phyloP scores from a whole-genome alignment of 352 stramenopile species.

The Globisporangium viniferum region DNA sequence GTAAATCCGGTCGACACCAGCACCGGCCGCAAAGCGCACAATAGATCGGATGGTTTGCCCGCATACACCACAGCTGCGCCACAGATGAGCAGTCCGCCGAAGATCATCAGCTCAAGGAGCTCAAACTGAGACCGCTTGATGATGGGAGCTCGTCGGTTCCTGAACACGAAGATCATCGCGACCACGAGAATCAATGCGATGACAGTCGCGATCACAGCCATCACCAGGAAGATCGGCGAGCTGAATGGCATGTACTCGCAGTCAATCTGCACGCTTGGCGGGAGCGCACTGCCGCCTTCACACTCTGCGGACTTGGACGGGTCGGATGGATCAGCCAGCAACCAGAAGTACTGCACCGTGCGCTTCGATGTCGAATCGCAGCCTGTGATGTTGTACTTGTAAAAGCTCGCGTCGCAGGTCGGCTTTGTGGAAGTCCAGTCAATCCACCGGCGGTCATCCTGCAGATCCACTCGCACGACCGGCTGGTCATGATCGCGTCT shows the following conservation, averaged over 20 bases:
- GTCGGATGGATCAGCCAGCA: conserved; percentile 23
- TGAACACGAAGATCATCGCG: conserved; percentile 24
- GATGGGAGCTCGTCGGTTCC: conserved; percentile 22
- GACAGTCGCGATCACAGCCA: conserved; percentile 16
- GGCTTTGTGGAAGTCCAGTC: conserved; percentile 19
- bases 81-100: conserved; percentile 28
- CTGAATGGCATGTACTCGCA: conserved; percentile 36
- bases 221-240: conserved; percentile 11
- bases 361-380: conserved; percentile 19
- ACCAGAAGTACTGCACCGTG: conserved; percentile 26
- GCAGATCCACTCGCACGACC: conserved; percentile 27
- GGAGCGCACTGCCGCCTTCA: conserved; percentile 19
- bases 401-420: conserved; percentile 25
- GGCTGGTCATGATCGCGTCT: conserved; percentile 19
- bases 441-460: conserved; percentile 17
- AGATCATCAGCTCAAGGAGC: conserved; percentile 20
- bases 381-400: conserved; percentile 22
- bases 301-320: conserved; percentile 30
- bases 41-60: conserved; percentile 16
- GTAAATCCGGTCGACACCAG: conserved; percentile 27
- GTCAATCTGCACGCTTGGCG: conserved; percentile 14
- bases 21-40: conserved; percentile 20
- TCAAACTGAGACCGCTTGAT: conserved; percentile 37
- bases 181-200: conserved; percentile 1
- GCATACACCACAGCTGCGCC: conserved; percentile 14